Percentiles rank a stretch among this genome's conserved stretches.
phyloP scores from a whole-genome alignment of 2,329 filamentous ascomycete species.

The Sordariomycetes sp. region DNA sequence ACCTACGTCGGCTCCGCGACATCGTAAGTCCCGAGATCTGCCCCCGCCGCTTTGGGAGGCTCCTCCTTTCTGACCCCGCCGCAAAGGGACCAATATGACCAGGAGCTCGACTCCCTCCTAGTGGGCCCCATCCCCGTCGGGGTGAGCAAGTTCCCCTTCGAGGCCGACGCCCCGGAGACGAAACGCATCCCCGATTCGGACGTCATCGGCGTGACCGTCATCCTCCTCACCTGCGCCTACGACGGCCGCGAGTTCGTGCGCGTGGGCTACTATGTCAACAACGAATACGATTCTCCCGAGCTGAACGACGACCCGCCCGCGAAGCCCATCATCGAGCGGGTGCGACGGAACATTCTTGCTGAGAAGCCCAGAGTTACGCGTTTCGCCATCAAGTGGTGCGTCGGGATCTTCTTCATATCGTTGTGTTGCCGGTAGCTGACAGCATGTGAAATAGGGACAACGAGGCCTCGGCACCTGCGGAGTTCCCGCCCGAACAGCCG shows the following conservation, averaged over 20 bases:
- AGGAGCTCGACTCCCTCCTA: slow-evolving; percentile 93
- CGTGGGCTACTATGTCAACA: slow-evolving; percentile 99
- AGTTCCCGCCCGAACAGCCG: slow-evolving; percentile 95
- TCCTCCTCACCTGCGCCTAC: slow-evolving; percentile 92
- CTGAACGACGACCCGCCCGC: slow-evolving; percentile 80
- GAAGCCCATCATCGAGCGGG: slow-evolving; percentile 86
- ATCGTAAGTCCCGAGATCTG: slow-evolving; percentile 52
- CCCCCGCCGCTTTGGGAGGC: neutral
- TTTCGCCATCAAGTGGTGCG: slow-evolving; percentile 97
- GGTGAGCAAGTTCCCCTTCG: slow-evolving; percentile 97
- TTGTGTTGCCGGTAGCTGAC: neutral
- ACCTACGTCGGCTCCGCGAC: slow-evolving; percentile 98
- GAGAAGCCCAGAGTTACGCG: slow-evolving; percentile 96
- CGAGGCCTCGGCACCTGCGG: slow-evolving; percentile 90
- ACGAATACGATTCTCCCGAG: slow-evolving; percentile 92
- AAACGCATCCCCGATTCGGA: slow-evolving; percentile 87
- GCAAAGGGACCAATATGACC: slow-evolving; percentile 89
- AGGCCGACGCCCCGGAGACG: slow-evolving; percentile 86
- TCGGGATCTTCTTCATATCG: slow-evolving; percentile 6
- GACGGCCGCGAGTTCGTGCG: slow-evolving; percentile 94
- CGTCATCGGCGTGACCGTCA: slow-evolving; percentile 92
- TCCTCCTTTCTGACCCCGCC: neutral
- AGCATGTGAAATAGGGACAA: slow-evolving; percentile 59
- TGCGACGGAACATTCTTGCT: slow-evolving; percentile 82
- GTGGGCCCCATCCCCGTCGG: slow-evolving; percentile 96